These are phyloP conservation scores for Aspergillus awamori DNA, from an alignment of 2,329 filamentous ascomycete genomes.

Conservation along the genomic window DNA sequence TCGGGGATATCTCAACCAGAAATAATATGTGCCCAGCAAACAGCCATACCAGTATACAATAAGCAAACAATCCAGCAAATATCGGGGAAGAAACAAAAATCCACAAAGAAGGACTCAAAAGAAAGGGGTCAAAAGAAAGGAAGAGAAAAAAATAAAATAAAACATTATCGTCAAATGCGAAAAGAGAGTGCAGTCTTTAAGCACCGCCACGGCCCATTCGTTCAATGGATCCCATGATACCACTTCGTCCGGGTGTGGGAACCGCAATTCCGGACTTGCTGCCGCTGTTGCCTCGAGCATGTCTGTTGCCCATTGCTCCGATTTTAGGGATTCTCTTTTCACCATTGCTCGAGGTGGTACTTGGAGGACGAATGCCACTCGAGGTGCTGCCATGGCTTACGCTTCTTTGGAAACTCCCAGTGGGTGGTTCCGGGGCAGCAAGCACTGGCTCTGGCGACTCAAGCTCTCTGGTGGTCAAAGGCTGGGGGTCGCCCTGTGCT, in stretches of 20 bases:
- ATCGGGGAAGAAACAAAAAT: neutral
- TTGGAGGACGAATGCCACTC: conserved; percentile 36
- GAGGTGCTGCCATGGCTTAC: conserved; percentile 30
- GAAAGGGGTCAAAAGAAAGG: neutral
- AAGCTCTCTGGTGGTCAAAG: conserved; percentile 4
- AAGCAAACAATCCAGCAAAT: neutral
- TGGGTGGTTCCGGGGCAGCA: conserved; percentile 16
- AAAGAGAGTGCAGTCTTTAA: conserved; percentile 7
- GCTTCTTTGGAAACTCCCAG: conserved; percentile 28
- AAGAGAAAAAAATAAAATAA: no score
- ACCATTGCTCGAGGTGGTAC: conserved; percentile 24
- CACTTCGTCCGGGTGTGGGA: conserved; percentile 58
- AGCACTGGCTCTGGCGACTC: conserved; percentile 16
- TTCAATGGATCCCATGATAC: conserved; percentile 84
- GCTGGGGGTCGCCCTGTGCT: conserved; percentile 4
- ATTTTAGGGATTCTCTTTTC: conserved; percentile 38
- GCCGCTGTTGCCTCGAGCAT: conserved; percentile 40
- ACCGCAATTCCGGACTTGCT: conserved; percentile 42
- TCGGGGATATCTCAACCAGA: conserved; percentile 11
- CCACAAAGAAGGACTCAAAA: neutral
- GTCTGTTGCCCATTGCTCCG: conserved; percentile 31
- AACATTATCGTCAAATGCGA: neutral
- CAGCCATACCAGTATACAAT: conserved; percentile 1
- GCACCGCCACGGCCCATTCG: conserved; percentile 69
- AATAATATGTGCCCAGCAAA: conserved; percentile 6